phyloP scores from a whole-genome alignment of 2,329 filamentous ascomycete genomes.

The Arthrobotrys megalospora region DNA sequence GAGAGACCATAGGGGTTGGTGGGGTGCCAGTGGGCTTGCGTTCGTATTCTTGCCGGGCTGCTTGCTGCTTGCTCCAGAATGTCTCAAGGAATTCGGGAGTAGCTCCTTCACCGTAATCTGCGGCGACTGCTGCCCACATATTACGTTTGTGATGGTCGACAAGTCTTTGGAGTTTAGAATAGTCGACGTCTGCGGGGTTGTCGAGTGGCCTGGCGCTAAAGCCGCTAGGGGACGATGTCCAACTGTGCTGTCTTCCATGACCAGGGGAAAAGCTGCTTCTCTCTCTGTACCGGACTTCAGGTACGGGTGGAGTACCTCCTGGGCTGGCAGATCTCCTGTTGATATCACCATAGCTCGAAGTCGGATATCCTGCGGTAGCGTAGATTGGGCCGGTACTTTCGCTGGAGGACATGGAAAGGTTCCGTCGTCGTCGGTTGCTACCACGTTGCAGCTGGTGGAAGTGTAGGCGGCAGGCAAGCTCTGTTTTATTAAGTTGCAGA shows the following conservation, averaged over 20 bases:
- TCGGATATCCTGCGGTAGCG: slow-evolving; percentile 71
- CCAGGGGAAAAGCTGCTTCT: slow-evolving; percentile 67
- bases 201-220: slow-evolving; percentile 62
- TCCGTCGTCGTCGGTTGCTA: slow-evolving; percentile 83
- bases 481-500: slow-evolving; percentile 86
- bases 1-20: slow-evolving; percentile 64
- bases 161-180: slow-evolving; percentile 76
- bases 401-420: slow-evolving; percentile 78
- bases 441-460: slow-evolving; percentile 89
- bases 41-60: slow-evolving; percentile 44
- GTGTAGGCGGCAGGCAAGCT: slow-evolving; percentile 87
- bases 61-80: slow-evolving; percentile 74
- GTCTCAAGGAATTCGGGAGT: slow-evolving; percentile 78
- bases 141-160: slow-evolving; percentile 79
- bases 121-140: slow-evolving; percentile 81
- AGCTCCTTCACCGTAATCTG: slow-evolving; percentile 78
- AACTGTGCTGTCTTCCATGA: slow-evolving; percentile 68
- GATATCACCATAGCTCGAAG: slow-evolving; percentile 70
- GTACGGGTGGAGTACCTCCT: slow-evolving; percentile 69
- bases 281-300: slow-evolving; percentile 68
- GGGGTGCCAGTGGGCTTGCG: slow-evolving; percentile 60
- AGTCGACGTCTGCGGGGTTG: slow-evolving; percentile 71
- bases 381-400: slow-evolving; percentile 69
- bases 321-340: slow-evolving; percentile 62
- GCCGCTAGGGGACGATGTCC: slow-evolving; percentile 62